phyloP scores from a whole-genome alignment of 2,329 filamentous ascomycete genomes.

The Ophiocordyceps camponoti-saundersi region DNA sequence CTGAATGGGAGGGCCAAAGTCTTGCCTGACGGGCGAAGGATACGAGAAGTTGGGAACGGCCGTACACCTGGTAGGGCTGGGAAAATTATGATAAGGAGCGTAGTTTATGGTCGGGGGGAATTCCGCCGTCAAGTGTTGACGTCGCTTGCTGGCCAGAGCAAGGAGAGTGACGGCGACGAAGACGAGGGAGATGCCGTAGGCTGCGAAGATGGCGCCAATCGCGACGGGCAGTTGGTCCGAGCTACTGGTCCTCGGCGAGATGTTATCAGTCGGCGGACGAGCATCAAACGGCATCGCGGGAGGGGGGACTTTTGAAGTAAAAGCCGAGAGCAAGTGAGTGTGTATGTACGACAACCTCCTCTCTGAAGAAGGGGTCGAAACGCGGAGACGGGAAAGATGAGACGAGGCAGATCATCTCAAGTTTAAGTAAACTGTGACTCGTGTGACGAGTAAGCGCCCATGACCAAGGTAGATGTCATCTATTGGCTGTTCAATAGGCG shows the following conservation, averaged over 20 bases:
- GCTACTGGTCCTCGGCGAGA: conserved; percentile 32
- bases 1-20: conserved; percentile 11
- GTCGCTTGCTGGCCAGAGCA: conserved; percentile 37
- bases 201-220: conserved; percentile 67
- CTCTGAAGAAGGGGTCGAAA: no score
- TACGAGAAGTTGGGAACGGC: conserved; percentile 32
- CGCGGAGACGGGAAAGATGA: no score
- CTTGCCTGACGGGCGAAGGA: conserved; percentile 23
- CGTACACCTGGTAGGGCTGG: conserved; percentile 7
- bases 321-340: neutral
- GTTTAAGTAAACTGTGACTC: no score
- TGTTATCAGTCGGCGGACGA: no score
- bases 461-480: no score
- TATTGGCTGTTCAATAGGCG: no score
- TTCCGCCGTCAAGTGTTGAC: conserved; percentile 30
- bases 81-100: neutral
- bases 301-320: no score
- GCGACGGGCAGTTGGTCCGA: conserved; percentile 57
- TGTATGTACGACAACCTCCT: no score
- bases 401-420: no score
- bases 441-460: no score
- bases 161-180: conserved; percentile 53
- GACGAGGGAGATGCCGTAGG: conserved; percentile 64
- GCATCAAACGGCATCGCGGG: no score
- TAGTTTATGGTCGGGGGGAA: conserved; percentile 10